phyloP scores from a whole-genome alignment of 352 stramenopile species.

The Phytophthora capsici region DNA sequence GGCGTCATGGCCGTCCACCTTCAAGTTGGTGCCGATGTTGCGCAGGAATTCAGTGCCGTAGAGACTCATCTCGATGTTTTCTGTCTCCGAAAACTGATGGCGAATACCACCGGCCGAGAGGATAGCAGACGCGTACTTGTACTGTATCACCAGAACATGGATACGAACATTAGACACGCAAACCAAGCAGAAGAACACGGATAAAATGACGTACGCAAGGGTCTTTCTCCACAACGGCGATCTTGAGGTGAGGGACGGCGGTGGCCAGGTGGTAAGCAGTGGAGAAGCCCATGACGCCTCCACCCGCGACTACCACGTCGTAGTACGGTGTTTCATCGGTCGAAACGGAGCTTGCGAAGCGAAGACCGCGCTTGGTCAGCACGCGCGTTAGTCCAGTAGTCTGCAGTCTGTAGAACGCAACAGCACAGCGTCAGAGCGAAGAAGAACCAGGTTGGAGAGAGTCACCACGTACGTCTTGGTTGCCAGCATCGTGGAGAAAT shows the following conservation, averaged over 20 bases:
- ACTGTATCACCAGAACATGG: conserved; percentile 44
- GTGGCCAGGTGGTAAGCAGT: conserved; percentile 83
- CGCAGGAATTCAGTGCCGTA: conserved; percentile 81
- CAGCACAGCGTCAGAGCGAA: conserved; percentile 11
- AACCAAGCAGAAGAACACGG: not conserved
- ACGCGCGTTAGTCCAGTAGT: conserved; percentile 22
- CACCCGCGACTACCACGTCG: conserved; percentile 81
- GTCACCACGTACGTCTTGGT: conserved; percentile 35
- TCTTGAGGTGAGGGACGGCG: conserved; percentile 69
- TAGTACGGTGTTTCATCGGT: conserved; percentile 51
- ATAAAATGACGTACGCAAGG: conserved; percentile 49
- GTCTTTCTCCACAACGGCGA: conserved; percentile 81
- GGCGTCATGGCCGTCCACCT: conserved; percentile 57
- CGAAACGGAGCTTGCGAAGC: conserved; percentile 33
- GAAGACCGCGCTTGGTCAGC: conserved; percentile 21
- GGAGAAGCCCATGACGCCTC: conserved; percentile 88
- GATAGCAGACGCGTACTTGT: conserved; percentile 83
- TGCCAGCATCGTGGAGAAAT: conserved; percentile 47
- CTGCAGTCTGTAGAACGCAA: conserved; percentile 25
- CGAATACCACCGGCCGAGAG: conserved; percentile 81
- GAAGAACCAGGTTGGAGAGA: not conserved
- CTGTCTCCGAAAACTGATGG: conserved; percentile 81
- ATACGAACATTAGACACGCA: conserved; percentile 8
- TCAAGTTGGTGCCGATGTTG: conserved; percentile 53
- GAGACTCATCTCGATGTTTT: conserved; percentile 83